Conservation (phyloP, 1,139 yeast genomes). For the Schwanniomyces etchellsii region DNA sequence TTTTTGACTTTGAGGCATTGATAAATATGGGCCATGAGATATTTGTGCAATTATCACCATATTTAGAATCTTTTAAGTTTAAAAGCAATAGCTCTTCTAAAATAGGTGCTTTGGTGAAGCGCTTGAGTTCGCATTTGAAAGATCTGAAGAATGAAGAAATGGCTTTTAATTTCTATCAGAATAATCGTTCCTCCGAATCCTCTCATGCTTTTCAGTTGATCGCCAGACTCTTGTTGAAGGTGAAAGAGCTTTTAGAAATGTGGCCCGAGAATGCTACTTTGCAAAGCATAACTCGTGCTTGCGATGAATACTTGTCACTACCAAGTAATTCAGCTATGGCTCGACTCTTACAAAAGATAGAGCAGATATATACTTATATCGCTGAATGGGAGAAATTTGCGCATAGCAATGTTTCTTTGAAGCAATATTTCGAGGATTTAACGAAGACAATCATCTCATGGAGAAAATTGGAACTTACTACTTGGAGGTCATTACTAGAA, state of each 20-base stretch:
- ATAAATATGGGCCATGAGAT: slow-evolving; percentile 40
- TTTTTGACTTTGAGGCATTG: slow-evolving; percentile 19
- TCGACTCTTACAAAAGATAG: slow-evolving; percentile 72
- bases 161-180: slow-evolving; percentile 57
- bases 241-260: slow-evolving; percentile 46
- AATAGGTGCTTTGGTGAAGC: slow-evolving; percentile 21
- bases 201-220: slow-evolving; percentile 52
- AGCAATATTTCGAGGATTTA: slow-evolving; percentile 47
- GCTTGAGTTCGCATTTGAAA: slow-evolving; percentile 37
- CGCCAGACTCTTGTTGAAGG: slow-evolving; percentile 41
- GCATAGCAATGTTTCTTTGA: slow-evolving; percentile 66
- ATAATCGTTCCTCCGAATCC: slow-evolving; percentile 58
- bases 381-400: slow-evolving; percentile 96
- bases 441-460: slow-evolving; percentile 75
- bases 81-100: slow-evolving; percentile 25
- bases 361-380: slow-evolving; percentile 75
- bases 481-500: slow-evolving; percentile 76
- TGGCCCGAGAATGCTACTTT: slow-evolving; percentile 98
- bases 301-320: slow-evolving; percentile 59
- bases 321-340: slow-evolving; percentile 72
- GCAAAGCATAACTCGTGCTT: slow-evolving; percentile 59
- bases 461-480: slow-evolving; percentile 80
- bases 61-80: slow-evolving; percentile 13
- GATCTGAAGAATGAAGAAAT: slow-evolving; percentile 17
- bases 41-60: slow-evolving; percentile 16